Evolutionary conservation across 2,329 filamentous ascomycete genomes (phyloP), one percentile per base, ranked within the genome.

Genomic region (Coniochaeta sp.): DNA sequence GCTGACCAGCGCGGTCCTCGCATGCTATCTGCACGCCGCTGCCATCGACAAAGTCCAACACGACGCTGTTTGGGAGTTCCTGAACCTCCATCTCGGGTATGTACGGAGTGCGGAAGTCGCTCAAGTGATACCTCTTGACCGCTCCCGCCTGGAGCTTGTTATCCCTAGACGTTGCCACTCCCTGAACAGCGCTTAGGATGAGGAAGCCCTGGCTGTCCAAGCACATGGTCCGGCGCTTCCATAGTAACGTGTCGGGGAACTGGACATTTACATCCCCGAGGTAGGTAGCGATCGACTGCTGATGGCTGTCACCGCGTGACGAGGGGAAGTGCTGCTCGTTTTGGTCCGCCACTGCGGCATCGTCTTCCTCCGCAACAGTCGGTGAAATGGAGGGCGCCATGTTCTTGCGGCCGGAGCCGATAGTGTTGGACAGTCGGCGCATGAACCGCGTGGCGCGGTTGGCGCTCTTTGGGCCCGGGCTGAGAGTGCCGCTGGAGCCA

Each of bases 231-330:
- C 95, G 87, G 59, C 93, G 89, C 78, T 98, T 99, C 95, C 95
- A 99, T 14, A 99, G 81, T 55, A 99, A 81, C 59, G 91, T 96
- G 71, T 98, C 93, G 0, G 95, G 95, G 71, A 99, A 97, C 72
- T 99, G 95, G 12, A 98, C 90, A 68, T 99, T 98, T 64, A 99
- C 88, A 69, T 97, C 91, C 56, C 93, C 91, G 73, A 96, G 83
- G 63, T 89, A 87, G 3, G 90, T 80, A 28, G 88, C 80, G 58
- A 86, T 76, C 55, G 73, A 74, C 17, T 73, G 66, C 62, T 72
- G 66, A n/a, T 56, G 69, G 66, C 55, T 61, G 47, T 28, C 30
- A 12, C 47, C 62, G 36, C 55, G 54, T 62, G 50, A 57, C 59
- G 40, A 58, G 59, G 10, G 66, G 65, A 14, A 62, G 32, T 60